Base-by-base conservation (phyloP, 192 early-diverging fungal species). In the Rhizophagus clarus region DNA sequence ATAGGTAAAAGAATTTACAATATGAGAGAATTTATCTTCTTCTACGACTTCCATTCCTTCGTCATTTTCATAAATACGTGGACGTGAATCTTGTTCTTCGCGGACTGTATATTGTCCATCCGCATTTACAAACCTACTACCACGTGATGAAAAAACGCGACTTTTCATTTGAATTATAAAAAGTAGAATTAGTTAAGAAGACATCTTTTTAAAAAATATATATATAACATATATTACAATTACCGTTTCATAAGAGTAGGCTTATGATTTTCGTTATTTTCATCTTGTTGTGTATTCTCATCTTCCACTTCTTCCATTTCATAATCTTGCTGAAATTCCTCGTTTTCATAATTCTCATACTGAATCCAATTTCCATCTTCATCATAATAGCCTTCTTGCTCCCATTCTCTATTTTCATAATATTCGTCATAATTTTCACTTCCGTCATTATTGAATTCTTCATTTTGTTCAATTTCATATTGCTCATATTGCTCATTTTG, bases 1-100 rank as follows among this genome's bases (percentile, higher is more conserved):
- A 70, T 67, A 86, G 0, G 78, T 63, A 15, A 74, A 47, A 51
- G 77, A 83, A 77, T 86, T 86, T 40, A 79, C 69, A 69, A 84
- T 81, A 72, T 76, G 80, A 7, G 83, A 81, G 11, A 67, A 76
- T 8, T 82, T 67, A 22, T 82, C 80, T 76, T 86, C 85, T 70
- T 82, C 83, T 9, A 86, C 79, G 67, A 82, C 76, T 67, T 83
- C 83, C 75, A 86, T 71, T 2, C 79, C 79, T 60, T 73, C 80
- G 29, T 80, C 47, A 29, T 29, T 34, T 32, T 47, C 47, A 15
- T 17, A 28, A 26, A 60, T 70, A 24, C 56, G 66, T 26, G 40
- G 17, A 24, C 20, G 31, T 28, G 64, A 45, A 17, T 47, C 12
- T 11, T 24, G 77, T 28, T 45, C 42, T 72, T 72, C 42, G 11